Conservation (phyloP, 2,329 filamentous ascomycete genomes). For the Clonostachys chloroleuca region DNA sequence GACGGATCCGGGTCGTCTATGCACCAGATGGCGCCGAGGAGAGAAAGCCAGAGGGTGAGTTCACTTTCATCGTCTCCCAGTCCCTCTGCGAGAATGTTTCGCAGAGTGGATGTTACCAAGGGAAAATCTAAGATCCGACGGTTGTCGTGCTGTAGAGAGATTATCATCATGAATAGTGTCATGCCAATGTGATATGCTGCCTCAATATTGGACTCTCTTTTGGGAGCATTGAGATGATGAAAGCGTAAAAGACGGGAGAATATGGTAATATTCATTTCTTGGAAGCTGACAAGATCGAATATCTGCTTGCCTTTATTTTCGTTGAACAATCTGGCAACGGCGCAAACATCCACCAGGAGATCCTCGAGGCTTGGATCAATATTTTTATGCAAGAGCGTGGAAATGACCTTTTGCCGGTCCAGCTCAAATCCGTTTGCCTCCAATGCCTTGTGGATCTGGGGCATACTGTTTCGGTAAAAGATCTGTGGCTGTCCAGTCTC, state of each 20-base stretch:
- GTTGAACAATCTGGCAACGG: background rate
- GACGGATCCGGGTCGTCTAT: conserved; percentile 5
- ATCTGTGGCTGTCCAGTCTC: background rate
- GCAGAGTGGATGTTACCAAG: background rate
- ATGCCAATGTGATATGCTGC: background rate
- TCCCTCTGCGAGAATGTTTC: background rate
- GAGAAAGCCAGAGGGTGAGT: background rate
- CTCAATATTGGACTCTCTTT: background rate
- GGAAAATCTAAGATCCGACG: background rate
- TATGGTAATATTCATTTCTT: background rate
- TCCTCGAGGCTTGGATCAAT: background rate
- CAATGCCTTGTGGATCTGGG: background rate
- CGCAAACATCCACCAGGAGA: background rate
- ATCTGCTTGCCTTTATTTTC: background rate
- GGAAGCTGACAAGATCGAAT: background rate
- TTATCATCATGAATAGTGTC: background rate
- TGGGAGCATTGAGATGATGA: background rate
- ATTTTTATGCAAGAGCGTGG: background rate
- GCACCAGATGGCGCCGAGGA: conserved; percentile 1
- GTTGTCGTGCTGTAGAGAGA: background rate
- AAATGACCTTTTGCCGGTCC: background rate
- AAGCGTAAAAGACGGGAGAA: background rate
- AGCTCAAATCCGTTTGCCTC: background rate
- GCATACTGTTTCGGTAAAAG: background rate
- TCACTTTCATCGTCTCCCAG: background rate